Percentiles rank a stretch among this genome's conserved stretches.
phyloP scores from a whole-genome alignment of 2,329 filamentous ascomycete genomes.

The Septoria linicola region DNA sequence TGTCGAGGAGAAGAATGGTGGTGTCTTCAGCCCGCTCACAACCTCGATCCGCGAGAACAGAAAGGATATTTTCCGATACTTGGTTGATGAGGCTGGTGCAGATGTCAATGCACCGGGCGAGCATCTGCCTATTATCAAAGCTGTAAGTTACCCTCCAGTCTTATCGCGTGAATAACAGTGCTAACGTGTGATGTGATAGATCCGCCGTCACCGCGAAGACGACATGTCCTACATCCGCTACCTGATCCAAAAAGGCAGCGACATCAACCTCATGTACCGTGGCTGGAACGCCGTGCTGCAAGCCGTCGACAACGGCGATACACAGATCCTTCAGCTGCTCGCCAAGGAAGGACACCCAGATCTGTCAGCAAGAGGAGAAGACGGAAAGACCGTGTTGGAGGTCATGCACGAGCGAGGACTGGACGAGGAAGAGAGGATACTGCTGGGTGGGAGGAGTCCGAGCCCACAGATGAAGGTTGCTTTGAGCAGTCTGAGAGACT shows the following conservation, averaged over 20 bases:
- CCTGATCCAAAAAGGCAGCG: constrained; percentile 62
- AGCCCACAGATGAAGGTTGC: constrained; percentile 24
- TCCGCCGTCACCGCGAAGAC: constrained; percentile 57
- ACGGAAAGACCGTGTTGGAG: constrained; percentile 55
- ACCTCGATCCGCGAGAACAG: constrained; percentile 64
- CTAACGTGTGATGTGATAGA: constrained; percentile 23
- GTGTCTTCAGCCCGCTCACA: constrained; percentile 69
- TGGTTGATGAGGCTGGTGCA: constrained; percentile 58
- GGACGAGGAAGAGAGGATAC: constrained; percentile 47
- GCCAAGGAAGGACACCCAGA: constrained; percentile 53
- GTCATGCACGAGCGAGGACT: constrained; percentile 60
- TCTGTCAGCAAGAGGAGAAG: constrained; percentile 54
- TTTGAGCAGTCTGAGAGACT: constrained; percentile 15
- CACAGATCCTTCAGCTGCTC: constrained; percentile 54
- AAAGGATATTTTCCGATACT: constrained; percentile 60
- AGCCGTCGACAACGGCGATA: constrained; percentile 63
- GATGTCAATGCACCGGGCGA: constrained; percentile 68
- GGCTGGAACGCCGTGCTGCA: constrained; percentile 67
- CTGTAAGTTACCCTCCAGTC: constrained; percentile 33
- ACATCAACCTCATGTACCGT: constrained; percentile 67
- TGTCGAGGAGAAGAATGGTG: constrained; percentile 70
- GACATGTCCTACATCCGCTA: constrained; percentile 63
- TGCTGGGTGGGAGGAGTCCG: constrained; percentile 23
- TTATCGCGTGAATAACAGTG: neutral
- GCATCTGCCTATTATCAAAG: constrained; percentile 69